phyloP scores from a whole-genome alignment of 352 stramenopile genomes.

The Phytopythium mirpurense region DNA sequence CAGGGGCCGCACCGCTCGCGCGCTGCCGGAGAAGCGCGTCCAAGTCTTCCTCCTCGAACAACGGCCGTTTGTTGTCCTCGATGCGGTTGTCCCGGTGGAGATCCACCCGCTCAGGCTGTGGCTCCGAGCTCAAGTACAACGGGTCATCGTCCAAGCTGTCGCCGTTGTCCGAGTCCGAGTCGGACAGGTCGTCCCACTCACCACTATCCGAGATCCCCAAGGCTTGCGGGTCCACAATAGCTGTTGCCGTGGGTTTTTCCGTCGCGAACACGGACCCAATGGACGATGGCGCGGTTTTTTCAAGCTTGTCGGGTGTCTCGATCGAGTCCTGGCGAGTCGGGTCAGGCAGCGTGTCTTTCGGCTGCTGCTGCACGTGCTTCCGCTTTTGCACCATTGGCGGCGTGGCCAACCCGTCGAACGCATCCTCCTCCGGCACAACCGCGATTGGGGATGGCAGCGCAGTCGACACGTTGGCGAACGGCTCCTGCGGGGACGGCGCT shows the following conservation, averaged over 20 bases:
- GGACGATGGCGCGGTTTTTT: constrained; percentile 3
- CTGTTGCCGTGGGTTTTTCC: constrained; percentile 1
- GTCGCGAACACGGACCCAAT: neutral
- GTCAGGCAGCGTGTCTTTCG: neutral
- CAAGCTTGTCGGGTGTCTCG: neutral
- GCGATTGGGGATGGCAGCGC: constrained; percentile 9
- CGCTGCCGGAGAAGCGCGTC: constrained; percentile 19
- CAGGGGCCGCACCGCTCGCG: constrained; percentile 8
- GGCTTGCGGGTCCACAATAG: constrained; percentile 17
- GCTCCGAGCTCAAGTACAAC: constrained; percentile 2
- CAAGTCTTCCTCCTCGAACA: constrained; percentile 35
- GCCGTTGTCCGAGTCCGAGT: constrained; percentile 24
- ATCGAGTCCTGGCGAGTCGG: neutral
- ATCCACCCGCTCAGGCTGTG: neutral
- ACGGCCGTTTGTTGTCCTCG: constrained; percentile 18
- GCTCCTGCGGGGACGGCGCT: neutral
- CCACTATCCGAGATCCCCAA: constrained; percentile 24
- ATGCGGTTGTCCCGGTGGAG: neutral
- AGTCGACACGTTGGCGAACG: constrained; percentile 4
- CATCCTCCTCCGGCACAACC: constrained; percentile 4
- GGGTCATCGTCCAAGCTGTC: constrained; percentile 27
- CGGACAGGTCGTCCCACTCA: constrained; percentile 16
- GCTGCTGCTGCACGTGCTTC: neutral
- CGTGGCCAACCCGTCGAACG: neutral
- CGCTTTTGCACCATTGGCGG: constrained; percentile 1